phyloP scores from a whole-genome alignment of 768 basidiomycete species.

The Thelephora aurantiotincta region DNA sequence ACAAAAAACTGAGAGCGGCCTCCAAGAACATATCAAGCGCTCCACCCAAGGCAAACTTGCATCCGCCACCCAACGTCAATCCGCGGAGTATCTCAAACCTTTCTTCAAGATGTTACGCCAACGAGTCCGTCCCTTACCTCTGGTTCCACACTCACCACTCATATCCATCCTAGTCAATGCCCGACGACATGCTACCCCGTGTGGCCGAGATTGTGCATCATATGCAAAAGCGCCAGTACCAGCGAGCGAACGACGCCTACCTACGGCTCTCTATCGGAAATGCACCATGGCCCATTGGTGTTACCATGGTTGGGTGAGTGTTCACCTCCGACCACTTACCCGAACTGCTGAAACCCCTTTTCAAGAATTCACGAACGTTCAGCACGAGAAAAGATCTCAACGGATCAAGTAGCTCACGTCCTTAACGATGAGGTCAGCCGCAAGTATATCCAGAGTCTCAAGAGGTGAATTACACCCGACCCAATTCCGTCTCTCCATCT shows the following conservation, averaged over 20 bases:
- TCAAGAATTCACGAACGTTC: conserved; percentile 91
- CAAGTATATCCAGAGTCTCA: conserved; percentile 97
- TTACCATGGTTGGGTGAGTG: conserved; percentile 94
- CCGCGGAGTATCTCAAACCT: conserved; percentile 93
- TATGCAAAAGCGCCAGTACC: conserved; percentile 95
- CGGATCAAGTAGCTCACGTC: conserved; percentile 95
- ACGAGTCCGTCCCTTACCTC: conserved; percentile 42
- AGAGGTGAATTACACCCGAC: conserved; percentile 41
- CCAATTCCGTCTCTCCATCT: not conserved
- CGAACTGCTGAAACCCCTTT: no score
- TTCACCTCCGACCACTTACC: not conserved
- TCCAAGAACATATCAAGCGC: conserved; percentile 67
- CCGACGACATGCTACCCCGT: conserved; percentile 69
- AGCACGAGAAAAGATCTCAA: conserved; percentile 94
- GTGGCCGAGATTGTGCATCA: conserved; percentile 91
- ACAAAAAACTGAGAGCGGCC: conserved; percentile 1
- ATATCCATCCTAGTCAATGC: conserved; percentile 39
- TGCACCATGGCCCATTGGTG: conserved; percentile 99
- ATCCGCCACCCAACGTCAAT: conserved; percentile 90
- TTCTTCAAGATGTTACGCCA: conserved; percentile 84
- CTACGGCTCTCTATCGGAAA: conserved; percentile 95
- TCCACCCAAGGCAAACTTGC: conserved; percentile 88
- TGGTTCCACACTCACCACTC: not conserved
- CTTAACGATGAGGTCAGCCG: conserved; percentile 97
- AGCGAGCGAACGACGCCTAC: conserved; percentile 93